Base-by-base conservation (phyloP, 2,329 filamentous ascomycete genomes). In the Thielaviopsis cerberus region DNA sequence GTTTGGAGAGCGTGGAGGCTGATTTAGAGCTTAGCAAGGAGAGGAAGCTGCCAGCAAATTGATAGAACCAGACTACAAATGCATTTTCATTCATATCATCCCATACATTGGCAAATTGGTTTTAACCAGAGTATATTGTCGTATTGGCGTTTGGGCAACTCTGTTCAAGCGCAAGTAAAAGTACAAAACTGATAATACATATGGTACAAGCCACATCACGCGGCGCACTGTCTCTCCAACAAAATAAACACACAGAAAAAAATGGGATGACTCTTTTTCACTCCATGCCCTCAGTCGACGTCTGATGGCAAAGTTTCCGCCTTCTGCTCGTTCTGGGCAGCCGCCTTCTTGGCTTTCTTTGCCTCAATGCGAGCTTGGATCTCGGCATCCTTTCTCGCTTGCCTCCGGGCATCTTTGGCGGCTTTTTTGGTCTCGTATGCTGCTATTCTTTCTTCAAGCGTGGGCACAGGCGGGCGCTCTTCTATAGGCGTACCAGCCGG, bases 1-100 rank as follows among this genome's bases (percentile, higher is more conserved):
- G 68, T 98, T 92, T 75, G 92, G 92, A 52, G 92, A 98, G 71
- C 75, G 91, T 48, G 91, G 89, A 37, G 88, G 88, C 22, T 94
- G 71, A 69, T 53, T 17, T 7, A 3, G 8, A 3, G 13, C 8
- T 17, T 23, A 23, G 13, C 27, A 11, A 8, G 15, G 15, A 41
- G n/a, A 53, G 11, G 27, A 25, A 30, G 51, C n/a, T n/a, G n/a
- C 7, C n/a, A 27, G 23, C 25, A 30, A 54, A 30, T 30, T 48
- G 41, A 51, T 34, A 52, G 23, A 52, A 27, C 50, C 50, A 52
- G 50, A 27, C 50, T 52, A 52, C 23, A 23, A 48, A 48, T 22
- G n/a, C n/a, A 48, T 48, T 48, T 22, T 20, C 41, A 4, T 30
- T 30, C 11, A 6, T 11, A 30, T 30, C 11, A 30, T 30, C 11